These are phyloP conservation scores for Rosa multiflora DNA, from an alignment of 306 rosid species.

Conservation along the genomic window DNA sequence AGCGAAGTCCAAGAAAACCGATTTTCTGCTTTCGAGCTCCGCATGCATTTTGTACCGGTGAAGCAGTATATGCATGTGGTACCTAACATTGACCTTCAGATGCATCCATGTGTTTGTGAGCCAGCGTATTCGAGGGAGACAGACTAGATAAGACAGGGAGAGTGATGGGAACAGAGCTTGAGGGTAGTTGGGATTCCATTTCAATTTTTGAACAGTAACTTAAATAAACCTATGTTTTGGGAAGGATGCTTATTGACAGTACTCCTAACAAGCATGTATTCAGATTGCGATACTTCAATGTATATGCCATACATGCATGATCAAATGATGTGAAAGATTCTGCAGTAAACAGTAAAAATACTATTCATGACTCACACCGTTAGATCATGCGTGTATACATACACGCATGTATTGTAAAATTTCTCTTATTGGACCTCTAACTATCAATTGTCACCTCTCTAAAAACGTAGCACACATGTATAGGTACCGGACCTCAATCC, in stretches of 20 bases:
- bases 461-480: no score
- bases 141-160: neutral
- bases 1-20: neutral
- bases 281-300: no score
- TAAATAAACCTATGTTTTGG: neutral
- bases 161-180: neutral
- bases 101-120: constrained; percentile 4
- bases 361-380: no score
- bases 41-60: constrained; percentile 8
- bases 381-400: no score
- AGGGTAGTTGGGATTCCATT: constrained; percentile 1
- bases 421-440: no score
- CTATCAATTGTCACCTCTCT: no score
- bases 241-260: neutral
- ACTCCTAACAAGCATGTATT: neutral
- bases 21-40: neutral
- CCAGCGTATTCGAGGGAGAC: neutral
- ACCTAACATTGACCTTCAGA: constrained; percentile 14
- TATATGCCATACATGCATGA: no score
- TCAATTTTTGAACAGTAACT: neutral
- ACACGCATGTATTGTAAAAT: no score
- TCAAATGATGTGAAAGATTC: no score
- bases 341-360: no score
- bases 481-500: no score
- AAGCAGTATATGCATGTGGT: neutral